These are phyloP conservation scores for Trypethelium eluteriae DNA, from an alignment of 495 filamentous ascomycete species.

Conservation along the genomic window DNA sequence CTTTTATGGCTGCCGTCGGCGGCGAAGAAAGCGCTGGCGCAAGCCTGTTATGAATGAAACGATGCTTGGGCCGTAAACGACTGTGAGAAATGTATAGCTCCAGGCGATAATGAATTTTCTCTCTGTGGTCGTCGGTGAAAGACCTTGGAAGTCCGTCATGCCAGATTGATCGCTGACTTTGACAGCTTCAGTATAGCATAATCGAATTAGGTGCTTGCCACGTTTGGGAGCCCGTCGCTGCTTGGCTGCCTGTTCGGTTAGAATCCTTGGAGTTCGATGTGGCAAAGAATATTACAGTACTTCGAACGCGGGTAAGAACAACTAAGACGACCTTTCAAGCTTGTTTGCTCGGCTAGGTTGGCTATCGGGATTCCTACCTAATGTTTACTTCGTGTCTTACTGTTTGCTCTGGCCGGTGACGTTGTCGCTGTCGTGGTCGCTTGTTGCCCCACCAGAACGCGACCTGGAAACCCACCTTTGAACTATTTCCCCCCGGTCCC, in stretches of 20 bases:
- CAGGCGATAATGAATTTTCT: slow-evolving; percentile 24
- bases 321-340: too few relatives aligned
- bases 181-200: neutral
- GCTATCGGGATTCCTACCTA: too few relatives aligned
- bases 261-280: slow-evolving; percentile 2
- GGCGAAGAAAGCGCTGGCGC: neutral
- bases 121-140: slow-evolving; percentile 21
- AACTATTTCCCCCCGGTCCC: neutral
- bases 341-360: too few relatives aligned
- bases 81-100: slow-evolving; percentile 18
- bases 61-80: slow-evolving; percentile 1
- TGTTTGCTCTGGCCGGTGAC: neutral
- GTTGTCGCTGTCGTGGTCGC: neutral
- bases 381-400: too few relatives aligned
- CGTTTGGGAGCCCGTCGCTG: neutral
- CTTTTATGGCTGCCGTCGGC: neutral
- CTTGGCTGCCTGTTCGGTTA: slow-evolving; percentile 1
- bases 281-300: neutral
- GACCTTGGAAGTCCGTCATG: slow-evolving; percentile 15
- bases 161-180: neutral
- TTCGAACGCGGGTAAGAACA: neutral
- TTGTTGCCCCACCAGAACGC: slow-evolving; percentile 5
- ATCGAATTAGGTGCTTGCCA: neutral
- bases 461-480: neutral
- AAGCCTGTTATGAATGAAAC: neutral